Conservation (phyloP, 306 rosid species). For the Cucumis cinereus region DNA sequence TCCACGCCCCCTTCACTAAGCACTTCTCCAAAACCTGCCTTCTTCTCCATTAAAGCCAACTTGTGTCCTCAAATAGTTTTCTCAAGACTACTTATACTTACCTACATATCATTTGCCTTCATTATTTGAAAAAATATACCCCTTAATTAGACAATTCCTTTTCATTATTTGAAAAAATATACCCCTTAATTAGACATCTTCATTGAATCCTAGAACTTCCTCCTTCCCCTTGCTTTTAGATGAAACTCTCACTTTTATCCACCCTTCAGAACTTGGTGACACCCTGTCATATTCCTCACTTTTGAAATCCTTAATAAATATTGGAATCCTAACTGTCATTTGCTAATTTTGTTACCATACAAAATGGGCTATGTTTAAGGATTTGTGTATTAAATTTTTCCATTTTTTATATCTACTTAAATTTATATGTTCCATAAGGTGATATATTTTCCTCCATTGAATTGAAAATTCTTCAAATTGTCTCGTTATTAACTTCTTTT, state of each 20-base stretch:
- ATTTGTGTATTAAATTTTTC: not conserved
- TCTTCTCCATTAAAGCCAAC: not conserved
- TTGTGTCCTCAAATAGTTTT: not conserved
- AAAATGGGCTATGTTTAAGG: not conserved
- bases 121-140: not conserved
- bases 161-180: not conserved
- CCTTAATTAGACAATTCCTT: not conserved
- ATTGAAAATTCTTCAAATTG: not conserved
- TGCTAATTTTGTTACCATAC: not conserved
- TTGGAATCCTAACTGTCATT: not conserved
- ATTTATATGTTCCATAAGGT: not conserved
- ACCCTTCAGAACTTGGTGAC: not conserved
- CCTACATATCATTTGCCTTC: not conserved
- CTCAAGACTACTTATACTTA: not conserved
- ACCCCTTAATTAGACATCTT: not conserved
- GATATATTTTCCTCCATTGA: not conserved
- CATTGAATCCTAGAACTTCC: not conserved
- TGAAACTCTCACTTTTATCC: not conserved
- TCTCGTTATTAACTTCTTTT: slow-evolving; percentile 20
- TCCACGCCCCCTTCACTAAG: not conserved
- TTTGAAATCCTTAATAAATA: not conserved
- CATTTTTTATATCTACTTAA: not conserved
- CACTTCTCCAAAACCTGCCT: not conserved
- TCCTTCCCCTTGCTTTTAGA: not conserved
- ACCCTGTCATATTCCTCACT: not conserved